Base-by-base conservation (phyloP, 192 early-diverging fungal genomes). In the Pilobolus umbonatus region DNA sequence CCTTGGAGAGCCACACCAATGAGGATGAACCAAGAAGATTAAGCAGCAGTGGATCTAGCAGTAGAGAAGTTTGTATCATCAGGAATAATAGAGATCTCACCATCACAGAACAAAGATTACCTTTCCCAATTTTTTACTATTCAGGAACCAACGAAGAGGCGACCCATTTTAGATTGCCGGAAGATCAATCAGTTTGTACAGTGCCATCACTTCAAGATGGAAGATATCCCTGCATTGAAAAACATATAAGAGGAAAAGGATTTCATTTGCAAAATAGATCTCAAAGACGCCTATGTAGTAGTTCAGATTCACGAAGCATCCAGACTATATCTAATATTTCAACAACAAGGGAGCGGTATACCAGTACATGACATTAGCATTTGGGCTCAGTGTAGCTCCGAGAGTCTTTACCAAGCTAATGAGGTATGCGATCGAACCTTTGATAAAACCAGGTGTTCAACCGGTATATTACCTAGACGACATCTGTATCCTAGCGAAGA, bases 171-270 rank as follows among this genome's bases (percentile, higher is more conserved):
- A 4, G 11, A 57, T 17, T 57, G 30, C 28, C 24, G 2, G 7
- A n/a, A 40, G 5, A 3, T 46, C 2, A 57, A 57, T 9, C 17
- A 40, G 1, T 58, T 47, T 12, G 21, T 58, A 3, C 56, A 46
- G 1, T 32, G 25, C 26, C 56, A 47, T 3, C 43, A 58, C 2
- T 58, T 58, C 56, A 58, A 58, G 56, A 58, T 58, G 56, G 43
- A 58, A 22, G 43, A 44, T 6, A 17, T 58, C 3, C 56, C 44
- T 3, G 43, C 56, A 0, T 17, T 47, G 3, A 10, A 44, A 25
- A 35, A 60, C 0, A 50, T 60, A 5, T 38, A 50, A 7, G 58
- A 60, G 22, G 5, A 31, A 12, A 17, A 50, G 15, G 48, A 51
- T 36, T 31, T 17, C 10, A 60, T 51, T 0, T 35, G 29, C 21